Evolutionary conservation across 305 asterid species (phyloP).

Genomic region (Fraxinus greggii): DNA sequence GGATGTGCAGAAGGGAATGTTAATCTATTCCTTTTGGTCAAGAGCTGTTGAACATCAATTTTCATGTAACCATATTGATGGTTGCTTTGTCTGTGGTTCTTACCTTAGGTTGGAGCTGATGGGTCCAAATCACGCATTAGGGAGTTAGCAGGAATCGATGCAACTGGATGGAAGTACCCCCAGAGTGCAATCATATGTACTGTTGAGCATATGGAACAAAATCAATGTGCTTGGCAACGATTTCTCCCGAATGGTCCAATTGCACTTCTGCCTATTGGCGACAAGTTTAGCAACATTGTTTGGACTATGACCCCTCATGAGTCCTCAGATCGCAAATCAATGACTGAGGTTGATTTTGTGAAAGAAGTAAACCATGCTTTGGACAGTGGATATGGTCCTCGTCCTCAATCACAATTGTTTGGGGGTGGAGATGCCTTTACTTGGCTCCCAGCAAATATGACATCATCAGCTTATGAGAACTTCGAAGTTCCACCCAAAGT

Average conservation of each 20-base stretch:
- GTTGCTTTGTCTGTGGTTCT: conserved; percentile 17
- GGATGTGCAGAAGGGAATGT: conserved; percentile 17
- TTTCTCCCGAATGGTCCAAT: conserved; percentile 88
- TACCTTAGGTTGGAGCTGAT: conserved; percentile 83
- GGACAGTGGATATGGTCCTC: conserved; percentile 80
- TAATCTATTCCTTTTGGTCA: conserved; percentile 2
- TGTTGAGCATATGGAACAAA: conserved; percentile 63
- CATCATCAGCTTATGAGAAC: conserved; percentile 50
- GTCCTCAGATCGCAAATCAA: conserved; percentile 51
- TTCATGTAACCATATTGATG: not conserved
- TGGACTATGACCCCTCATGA: conserved; percentile 95
- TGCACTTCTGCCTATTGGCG: conserved; percentile 87
- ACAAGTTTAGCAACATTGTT: conserved; percentile 84
- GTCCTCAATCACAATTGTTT: conserved; percentile 50
- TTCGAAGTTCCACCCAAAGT: conserved; percentile 80
- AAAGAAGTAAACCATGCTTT: conserved; percentile 62
- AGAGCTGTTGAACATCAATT: not conserved
- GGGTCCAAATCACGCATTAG: conserved; percentile 91
- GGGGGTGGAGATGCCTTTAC: conserved; percentile 44
- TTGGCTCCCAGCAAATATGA: conserved; percentile 48
- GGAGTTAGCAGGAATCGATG: conserved; percentile 76
- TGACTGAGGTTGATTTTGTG: conserved; percentile 64
- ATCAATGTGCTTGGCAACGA: conserved; percentile 86
- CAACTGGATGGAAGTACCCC: conserved; percentile 92
- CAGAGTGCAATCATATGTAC: conserved; percentile 90